Base-by-base conservation (phyloP, 495 filamentous ascomycete species). In the Monascus purpureus region DNA sequence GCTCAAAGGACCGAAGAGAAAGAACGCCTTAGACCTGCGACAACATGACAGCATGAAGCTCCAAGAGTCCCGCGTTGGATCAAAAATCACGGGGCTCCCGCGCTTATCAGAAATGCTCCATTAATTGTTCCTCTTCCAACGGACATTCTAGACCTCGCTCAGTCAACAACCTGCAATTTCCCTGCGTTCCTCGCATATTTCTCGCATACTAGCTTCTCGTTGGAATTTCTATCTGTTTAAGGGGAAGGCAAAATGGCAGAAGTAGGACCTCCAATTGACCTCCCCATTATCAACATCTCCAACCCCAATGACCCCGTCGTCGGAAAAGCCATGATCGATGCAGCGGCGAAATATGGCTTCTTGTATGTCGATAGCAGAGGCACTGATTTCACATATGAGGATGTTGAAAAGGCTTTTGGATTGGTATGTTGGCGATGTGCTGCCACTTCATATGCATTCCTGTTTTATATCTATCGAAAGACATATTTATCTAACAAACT, bases 271-370 rank as follows among this genome's bases (percentile, higher is more conserved):
- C 61, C 72, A 32, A 70, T 69, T 29, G 45, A 63, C 13, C 82
- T 93, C 17, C 82, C 87, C 8, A 59, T 93, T 40, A 80, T 96
- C 42, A 77, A 93, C 47, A 73, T 96, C 46, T 75, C 56, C 28
- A 45, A 59, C 15, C 51, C 55, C 26, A 56, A 73, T 37, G 55
- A 70, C 42, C 41, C 59, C 13, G 57, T 70, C 41, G 70, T 75
- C 34, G 81, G 82, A 30, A 68, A 70, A 37, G 59, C 77, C 25
- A 68, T 95, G 20, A 73, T 95, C 17, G 68, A 82, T 36, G 90
- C 87, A 1, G 82, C 82, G 6, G 65, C 76, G 20, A 70, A 75
- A 16, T 75, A 82, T 52, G 88, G 88, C 29, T 96, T 96, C 47
- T 67, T 95, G 18, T 96, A 90, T 55, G 73, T 96, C 45, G 80